phyloP scores from a whole-genome alignment of 495 filamentous ascomycete species.

The Neurospora tetrasperma region DNA sequence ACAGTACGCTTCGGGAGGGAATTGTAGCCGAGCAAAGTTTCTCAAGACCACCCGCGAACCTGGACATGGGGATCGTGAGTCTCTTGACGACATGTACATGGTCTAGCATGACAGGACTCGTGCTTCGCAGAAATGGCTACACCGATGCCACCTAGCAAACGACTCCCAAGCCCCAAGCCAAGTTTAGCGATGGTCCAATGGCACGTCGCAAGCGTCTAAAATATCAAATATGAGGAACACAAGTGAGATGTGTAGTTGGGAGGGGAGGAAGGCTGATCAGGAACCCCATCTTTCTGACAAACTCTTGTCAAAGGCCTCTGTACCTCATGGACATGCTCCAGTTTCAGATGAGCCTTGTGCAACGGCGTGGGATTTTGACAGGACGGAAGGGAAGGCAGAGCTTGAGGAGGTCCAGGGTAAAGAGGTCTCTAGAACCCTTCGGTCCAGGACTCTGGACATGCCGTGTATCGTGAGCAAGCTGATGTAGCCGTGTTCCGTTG shows the following conservation, averaged over 20 bases:
- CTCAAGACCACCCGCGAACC: not conserved
- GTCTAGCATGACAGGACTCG: not conserved
- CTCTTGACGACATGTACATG: not conserved
- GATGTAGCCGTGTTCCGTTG: not conserved
- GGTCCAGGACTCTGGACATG: not conserved
- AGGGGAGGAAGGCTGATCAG: not conserved
- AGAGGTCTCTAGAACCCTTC: not conserved
- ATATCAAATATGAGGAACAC: not conserved
- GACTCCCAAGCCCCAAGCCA: not conserved
- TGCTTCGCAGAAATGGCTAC: not conserved
- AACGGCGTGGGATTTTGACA: slow-evolving; percentile 16
- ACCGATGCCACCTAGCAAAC: not conserved
- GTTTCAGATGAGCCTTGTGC: slow-evolving; percentile 11
- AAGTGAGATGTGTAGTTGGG: not conserved
- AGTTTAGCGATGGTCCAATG: not conserved
- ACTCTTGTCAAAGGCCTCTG: not conserved
- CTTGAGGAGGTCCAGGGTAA: slow-evolving; percentile 13
- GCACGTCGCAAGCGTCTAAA: not conserved
- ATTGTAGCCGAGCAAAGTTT: not conserved
- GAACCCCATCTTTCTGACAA: not conserved
- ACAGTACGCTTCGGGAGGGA: not conserved
- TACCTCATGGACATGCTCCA: not conserved
- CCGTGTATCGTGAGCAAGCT: not conserved
- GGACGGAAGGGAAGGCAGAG: slow-evolving; percentile 12
- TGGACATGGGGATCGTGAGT: not conserved